Conservation (phyloP, 805 yeast genomes). For the Pichia phayaonensis region DNA sequence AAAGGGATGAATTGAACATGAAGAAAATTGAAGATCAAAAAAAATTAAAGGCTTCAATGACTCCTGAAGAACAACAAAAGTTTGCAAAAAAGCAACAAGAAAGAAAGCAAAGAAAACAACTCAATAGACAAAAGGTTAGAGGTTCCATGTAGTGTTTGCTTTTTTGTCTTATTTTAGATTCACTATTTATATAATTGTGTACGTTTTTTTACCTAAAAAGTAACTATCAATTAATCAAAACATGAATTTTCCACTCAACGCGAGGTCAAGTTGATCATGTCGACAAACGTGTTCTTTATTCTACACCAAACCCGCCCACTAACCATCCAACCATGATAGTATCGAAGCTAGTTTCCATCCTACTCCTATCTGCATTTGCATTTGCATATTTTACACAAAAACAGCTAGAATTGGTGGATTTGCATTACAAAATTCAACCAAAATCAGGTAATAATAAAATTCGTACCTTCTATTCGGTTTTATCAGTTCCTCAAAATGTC, state of each 20-base stretch:
- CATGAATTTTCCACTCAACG: neutral
- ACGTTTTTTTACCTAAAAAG: neutral
- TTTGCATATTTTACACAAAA: slow-evolving; percentile 11
- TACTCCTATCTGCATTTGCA: slow-evolving; percentile 2
- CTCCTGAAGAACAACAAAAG: slow-evolving; percentile 75
- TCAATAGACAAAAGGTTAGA: slow-evolving; percentile 52
- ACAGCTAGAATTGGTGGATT: slow-evolving; percentile 12
- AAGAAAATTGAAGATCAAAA: slow-evolving; percentile 65
- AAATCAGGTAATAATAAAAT: neutral
- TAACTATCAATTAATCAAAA: neutral
- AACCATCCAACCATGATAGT: neutral
- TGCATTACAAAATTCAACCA: slow-evolving; percentile 14
- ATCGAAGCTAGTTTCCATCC: neutral
- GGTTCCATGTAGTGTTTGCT: slow-evolving; percentile 5
- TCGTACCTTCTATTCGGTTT: slow-evolving; percentile 12
- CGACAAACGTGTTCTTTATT: neutral
- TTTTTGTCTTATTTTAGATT: too few relatives aligned
- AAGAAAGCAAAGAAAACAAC: slow-evolving; percentile 69
- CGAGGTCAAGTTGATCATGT: neutral
- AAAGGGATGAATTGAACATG: slow-evolving; percentile 60
- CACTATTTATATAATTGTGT: neutral
- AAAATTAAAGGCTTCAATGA: slow-evolving; percentile 55
- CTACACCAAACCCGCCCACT: too few relatives aligned
- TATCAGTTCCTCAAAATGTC: slow-evolving; percentile 28
- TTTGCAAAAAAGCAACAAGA: slow-evolving; percentile 71